Conservation (phyloP, 371 early-diverging fungal species). For the Actinomortierella ambigua region DNA sequence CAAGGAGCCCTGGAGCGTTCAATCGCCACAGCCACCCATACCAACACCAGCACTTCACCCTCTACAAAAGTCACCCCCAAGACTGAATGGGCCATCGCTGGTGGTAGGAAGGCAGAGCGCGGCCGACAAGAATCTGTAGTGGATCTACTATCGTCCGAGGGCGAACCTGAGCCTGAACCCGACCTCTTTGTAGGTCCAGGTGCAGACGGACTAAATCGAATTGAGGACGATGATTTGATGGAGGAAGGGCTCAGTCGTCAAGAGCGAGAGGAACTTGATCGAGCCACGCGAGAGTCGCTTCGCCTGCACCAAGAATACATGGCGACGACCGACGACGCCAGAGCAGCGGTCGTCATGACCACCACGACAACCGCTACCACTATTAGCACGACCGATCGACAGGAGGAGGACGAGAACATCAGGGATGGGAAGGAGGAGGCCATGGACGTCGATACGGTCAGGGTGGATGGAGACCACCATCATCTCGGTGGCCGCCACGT, state of each 20-base stretch:
- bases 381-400: no score
- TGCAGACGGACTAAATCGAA: background rate
- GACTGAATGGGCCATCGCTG: constrained; percentile 7
- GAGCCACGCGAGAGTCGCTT: no score
- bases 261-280: constrained; percentile 6
- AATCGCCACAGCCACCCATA: background rate
- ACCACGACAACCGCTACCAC: no score
- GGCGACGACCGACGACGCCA: no score
- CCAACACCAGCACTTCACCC: background rate
- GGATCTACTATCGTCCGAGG: constrained; percentile 1
- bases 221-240: constrained; percentile 1
- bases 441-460: no score
- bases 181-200: background rate
- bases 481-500: no score
- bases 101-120: background rate
- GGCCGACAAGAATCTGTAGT: no score
- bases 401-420: no score
- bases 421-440: no score
- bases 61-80: background rate
- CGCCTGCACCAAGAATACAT: no score
- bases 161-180: constrained; percentile 3
- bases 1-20: constrained; percentile 10
- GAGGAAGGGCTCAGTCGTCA: constrained; percentile 14
- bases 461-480: no score
- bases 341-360: no score